Evolutionary conservation across 2,329 filamentous ascomycete genomes (phyloP), one percentile per base, ranked within the genome.

Genomic region (Diplodia intermedia): DNA sequence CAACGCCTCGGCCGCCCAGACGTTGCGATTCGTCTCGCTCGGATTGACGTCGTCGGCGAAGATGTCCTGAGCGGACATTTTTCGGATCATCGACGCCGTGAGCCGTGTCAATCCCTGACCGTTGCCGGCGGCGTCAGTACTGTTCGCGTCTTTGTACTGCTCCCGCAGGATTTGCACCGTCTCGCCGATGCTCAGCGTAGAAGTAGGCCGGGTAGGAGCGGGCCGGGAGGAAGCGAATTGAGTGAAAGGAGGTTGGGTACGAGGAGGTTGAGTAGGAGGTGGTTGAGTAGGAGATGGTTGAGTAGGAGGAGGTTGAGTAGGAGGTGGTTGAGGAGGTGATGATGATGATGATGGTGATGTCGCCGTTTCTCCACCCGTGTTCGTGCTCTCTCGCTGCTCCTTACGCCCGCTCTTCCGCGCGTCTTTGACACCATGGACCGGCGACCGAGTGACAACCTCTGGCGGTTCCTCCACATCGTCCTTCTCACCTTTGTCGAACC

Each of bases 21-120:
- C 2, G 3, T 23, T 20, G 36, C 23, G 6, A 8, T 60, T 18
- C 14, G 36, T 40, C 15, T 52, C 12, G 53, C 12, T 29, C 18
- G 23, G 8, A 2, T 31, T 15, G 1, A 2, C n/a, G 9, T 38
- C n/a, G 43, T 63, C 60, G 26, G 60, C 29, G 18, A 52, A 63
- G 43, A 63, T 50, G n/a, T 63, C 60, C 43, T 20, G 23, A 1
- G 57, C 15, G 15, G 49, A 54, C 53, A 56, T 56, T 11, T 14
- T 23, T 7, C 63, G 20, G 63, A 56, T 49, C 14, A 33, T 18
- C 23, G 33, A 55, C 3, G 63, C 26, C 36, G 63, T 66, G 23
- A 49, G n/a, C 6, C 26, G 26, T 26, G 26, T 26, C 2, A 11
- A 2, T 0, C 29, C 23, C 53, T 9, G 53, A 18, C 18, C 26